Conservation (phyloP, 2,329 filamentous ascomycete genomes). For the Leptographium galeiforme region DNA sequence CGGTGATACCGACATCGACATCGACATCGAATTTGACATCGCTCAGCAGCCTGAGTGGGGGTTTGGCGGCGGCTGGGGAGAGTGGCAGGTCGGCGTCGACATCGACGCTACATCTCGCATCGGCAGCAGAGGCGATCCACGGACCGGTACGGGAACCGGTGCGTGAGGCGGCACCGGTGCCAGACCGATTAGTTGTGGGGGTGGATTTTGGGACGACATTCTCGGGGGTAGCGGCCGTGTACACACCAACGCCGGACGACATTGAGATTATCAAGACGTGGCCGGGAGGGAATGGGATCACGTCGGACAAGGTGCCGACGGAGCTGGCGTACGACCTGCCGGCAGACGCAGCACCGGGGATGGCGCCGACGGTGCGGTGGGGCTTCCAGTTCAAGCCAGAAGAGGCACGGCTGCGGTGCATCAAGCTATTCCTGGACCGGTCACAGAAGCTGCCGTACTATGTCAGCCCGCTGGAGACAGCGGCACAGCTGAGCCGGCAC, state of each 20-base stretch:
- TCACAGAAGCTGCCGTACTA: conserved; percentile 72
- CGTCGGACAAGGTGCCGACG: conserved; percentile 76
- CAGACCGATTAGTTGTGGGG: conserved; percentile 59
- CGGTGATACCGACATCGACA: too few species aligned
- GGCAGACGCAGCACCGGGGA: conserved; percentile 20
- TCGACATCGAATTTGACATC: too few species aligned
- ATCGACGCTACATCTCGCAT: conserved; percentile 17
- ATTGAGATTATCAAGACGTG: conserved; percentile 75
- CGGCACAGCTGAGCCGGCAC: conserved; percentile 59
- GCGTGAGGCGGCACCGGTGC: conserved; percentile 35
- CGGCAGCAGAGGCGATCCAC: conserved; percentile 49
- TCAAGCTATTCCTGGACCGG: conserved; percentile 73
- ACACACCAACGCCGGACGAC: conserved; percentile 64
- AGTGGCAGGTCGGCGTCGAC: neutral
- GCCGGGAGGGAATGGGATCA: conserved; percentile 74
- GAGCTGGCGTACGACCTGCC: conserved; percentile 53
- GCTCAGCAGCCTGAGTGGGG: too few species aligned
- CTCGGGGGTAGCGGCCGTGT: conserved; percentile 61
- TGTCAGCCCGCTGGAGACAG: conserved; percentile 64
- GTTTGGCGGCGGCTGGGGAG: too few species aligned
- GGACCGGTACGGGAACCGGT: conserved; percentile 44
- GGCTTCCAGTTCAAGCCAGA: conserved; percentile 73
- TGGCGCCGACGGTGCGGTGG: conserved; percentile 51
- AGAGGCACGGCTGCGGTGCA: conserved; percentile 62
- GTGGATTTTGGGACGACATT: conserved; percentile 81